Conservation (phyloP, 192 early-diverging fungal species). For the Coemansia sp. region DNA sequence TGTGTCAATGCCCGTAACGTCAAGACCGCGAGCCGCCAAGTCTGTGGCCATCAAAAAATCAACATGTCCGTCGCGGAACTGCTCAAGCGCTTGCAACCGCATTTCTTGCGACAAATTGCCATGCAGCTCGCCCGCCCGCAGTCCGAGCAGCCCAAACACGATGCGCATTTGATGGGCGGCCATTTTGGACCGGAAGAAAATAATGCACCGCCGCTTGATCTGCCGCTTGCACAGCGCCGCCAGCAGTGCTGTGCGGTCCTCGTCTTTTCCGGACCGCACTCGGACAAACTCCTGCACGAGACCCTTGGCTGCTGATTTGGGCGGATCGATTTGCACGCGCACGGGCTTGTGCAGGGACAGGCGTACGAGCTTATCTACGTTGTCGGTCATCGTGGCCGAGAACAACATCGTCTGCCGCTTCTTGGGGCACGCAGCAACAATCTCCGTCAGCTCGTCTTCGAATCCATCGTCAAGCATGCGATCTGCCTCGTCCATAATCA, state of each 20-base stretch:
- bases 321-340: conserved; percentile 83
- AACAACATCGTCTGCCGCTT: conserved; percentile 97
- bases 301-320: conserved; percentile 71
- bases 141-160: conserved; percentile 84
- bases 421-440: conserved; percentile 83
- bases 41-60: conserved; percentile 95
- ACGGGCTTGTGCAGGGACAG: conserved; percentile 90
- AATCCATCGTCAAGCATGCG: conserved; percentile 98
- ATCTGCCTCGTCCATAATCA: conserved; percentile 99
- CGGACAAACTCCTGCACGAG: conserved; percentile 96
- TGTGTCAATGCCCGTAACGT: conserved; percentile 93
- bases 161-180: conserved; percentile 99
- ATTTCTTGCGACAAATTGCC: conserved; percentile 92
- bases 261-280: conserved; percentile 82
- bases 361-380: conserved; percentile 91
- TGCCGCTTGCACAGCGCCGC: conserved; percentile 79
- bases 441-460: conserved; percentile 91
- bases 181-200: conserved; percentile 94
- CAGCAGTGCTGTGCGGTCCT: conserved; percentile 82
- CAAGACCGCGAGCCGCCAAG: conserved; percentile 93
- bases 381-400: conserved; percentile 99
- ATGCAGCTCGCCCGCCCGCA: conserved; percentile 90
- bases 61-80: conserved; percentile 81
- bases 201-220: conserved; percentile 75
- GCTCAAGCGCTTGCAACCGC: conserved; percentile 85